Evolutionary conservation across 1,139 yeast species (phyloP), one percentile per base, ranked within the genome.

Genomic region (Ogataea hybrid): DNA sequence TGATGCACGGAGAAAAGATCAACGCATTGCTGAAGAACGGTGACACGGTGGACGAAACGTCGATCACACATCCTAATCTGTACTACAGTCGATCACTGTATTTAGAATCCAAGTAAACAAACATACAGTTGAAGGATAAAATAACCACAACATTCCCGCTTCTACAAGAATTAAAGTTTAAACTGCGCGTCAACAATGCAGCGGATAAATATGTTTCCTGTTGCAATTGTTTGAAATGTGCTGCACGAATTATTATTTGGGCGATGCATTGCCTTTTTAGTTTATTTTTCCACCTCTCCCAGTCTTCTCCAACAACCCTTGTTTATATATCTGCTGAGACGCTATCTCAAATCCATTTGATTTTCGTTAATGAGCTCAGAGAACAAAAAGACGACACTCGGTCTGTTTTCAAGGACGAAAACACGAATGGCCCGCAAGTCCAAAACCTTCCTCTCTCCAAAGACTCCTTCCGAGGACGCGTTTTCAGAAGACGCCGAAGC

Each of bases 11-110:
- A 25, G 54, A 48, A 6, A 43, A 73, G 49, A 63, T 62, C 31
- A 72, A 75, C 50, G 59, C 68, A 31, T 69, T 66, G 14, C 62
- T 67, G 14, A 64, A 63, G 12, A 71, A 73, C 43, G 73, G 77
- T 22, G 68, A 67, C 28, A 64, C 68, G 50, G 48, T 61, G 11
- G 66, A 56, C 36, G 61, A 66, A 40, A 63, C 64, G 8, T 80
- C 79, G 44, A 86, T 92, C 44, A 76, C 77, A 22, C 96, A 89
- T 65, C 97, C 98, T 7, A 89, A 89, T 60, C 73, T 84, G 50
- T 92, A 89, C 63, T 92, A 84, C 61, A 94, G 86, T 53, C 73
- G 95, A 53, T 79, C 86, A 25, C 67, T 82, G 48, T 73, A 75
- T 20, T 48, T 59, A 23, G 56, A 51, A 17, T 49, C 49, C 14